Evolutionary conservation across 2,329 filamentous ascomycete genomes (phyloP), one percentile per base, ranked within the genome.

Genomic region (Penicillium aurantiogriseum): DNA sequence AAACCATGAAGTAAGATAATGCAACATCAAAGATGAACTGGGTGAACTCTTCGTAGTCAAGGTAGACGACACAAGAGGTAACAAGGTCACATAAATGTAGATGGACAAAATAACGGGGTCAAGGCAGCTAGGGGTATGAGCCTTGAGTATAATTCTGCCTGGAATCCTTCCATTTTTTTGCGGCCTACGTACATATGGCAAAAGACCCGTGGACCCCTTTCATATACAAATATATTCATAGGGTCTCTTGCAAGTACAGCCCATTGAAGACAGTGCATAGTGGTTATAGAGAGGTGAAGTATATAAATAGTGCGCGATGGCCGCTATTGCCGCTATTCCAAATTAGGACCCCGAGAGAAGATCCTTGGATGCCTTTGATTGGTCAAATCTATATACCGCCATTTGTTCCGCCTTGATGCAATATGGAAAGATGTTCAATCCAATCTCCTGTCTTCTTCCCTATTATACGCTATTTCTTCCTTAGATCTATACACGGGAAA

Each of bases 291-390:
- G 23, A 33, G 29, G 3, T n/a, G 49, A 21, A 51, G 23, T n/a
- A 45, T 25, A 33, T n/a, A 25, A 44, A 25, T 51, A 33, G 19
- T 25, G 15, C 29, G 15, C 17, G n/a, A 27, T 52, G 50, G 39
- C 39, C 50, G 50, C 40, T 50, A 49, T 49, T 46, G 9, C 5
- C 23, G n/a, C 50, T 54, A 49, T 54, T 52, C 45, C 36, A 4
- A 25, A 25, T 27, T 33, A 15, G 27, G 43, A 40, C 42, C 45
- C 43, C 51, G 44, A 4, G 40, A 46, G 11, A 5, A n/a, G 6
- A 23, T 6, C 2, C 10, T 1, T 17, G 11, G 31, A 33, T 33
- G 4, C 1, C 1, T 23, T 10, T 35, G 7, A 35, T 48, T 48
- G 31, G 45, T 25, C 13, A 5, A 1, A 0, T 2, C 0, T 13